These are phyloP conservation scores for Alopecurus myosuroides DNA, from an alignment of 176 grass and related monocot species.

Conservation along the genomic window DNA sequence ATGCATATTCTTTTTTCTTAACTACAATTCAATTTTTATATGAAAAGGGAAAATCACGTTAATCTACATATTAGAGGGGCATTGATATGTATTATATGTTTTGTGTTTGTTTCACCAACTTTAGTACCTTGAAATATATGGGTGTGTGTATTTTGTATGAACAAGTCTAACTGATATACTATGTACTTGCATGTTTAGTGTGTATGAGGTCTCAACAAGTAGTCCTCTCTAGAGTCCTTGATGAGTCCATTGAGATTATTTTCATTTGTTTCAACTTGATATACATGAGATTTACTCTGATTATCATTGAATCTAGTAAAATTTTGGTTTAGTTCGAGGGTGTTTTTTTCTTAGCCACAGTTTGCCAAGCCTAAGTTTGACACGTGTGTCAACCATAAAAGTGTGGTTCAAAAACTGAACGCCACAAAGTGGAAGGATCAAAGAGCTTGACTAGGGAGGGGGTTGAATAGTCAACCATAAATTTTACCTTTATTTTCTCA, in stretches of 20 bases:
- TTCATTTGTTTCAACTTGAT: background rate
- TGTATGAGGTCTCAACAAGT: background rate
- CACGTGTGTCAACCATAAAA: too few species aligned
- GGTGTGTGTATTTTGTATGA: background rate
- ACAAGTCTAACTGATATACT: too few species aligned
- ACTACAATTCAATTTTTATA: background rate
- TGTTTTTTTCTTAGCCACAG: too few species aligned
- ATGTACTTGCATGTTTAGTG: too few species aligned
- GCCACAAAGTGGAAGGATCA: too few species aligned
- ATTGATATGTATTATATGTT: background rate
- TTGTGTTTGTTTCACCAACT: background rate
- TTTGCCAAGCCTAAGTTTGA: too few species aligned
- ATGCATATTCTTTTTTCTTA: too few species aligned
- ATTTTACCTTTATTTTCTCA: too few species aligned
- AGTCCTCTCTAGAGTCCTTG: background rate
- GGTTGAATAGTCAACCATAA: too few species aligned
- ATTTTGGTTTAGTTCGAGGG: too few species aligned
- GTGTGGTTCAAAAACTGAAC: too few species aligned
- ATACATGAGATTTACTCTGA: background rate
- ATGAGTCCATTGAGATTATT: background rate
- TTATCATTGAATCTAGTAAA: background rate
- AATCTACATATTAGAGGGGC: background rate
- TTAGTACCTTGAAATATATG: background rate
- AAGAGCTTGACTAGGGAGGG: too few species aligned
- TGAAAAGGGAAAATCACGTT: background rate